Evolutionary conservation across 495 filamentous ascomycete genomes (phyloP), one percentile per base, ranked within the genome.

Genomic region (Wilcoxina mikolae): DNA sequence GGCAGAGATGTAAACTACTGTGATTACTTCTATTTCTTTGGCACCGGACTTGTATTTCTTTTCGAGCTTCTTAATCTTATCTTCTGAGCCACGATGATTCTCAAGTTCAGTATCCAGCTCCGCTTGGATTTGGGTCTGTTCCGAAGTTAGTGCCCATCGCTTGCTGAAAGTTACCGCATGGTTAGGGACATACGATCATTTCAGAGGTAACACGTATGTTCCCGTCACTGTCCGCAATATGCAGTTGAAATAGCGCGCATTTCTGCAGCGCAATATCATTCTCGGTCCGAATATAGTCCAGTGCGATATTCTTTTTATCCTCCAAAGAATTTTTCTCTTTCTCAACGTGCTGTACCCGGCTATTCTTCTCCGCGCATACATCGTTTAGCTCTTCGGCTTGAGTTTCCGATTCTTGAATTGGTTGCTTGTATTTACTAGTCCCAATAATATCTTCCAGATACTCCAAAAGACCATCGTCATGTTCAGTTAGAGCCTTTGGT

Each of bases 401-500:
- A 4, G 82, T 68, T 0, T 87, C 90, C 2, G 86, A 78, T 70
- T 96, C 93, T 62, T 96, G 89, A 61, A 98, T 98, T 0, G 91
- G 88, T 3, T 83, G 77, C 69, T 98, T 98, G 71, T 96, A 98
- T 64, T 93, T 94, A 12, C 88, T 95, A 0, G 91, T 98, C 51
- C 91, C 91, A 57, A 98, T 95, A 60, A 98, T 96, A 67, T 98
- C 91, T 65, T 98, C 91, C 0, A 98, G 79, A 60, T 98, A 98
- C 67, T 98, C 91, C 23, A 98, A 73, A 24, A 98, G 76, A 17
- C 91, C 91, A 64, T 98, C 91, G 60, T 98, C 91, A 59, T 95
- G 88, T 61, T 96, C 91, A 57, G 84, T 86, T 22, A 75, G 81
- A 2, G 93, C 91, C 68, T 98, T 98, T 0, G 91, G 77, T 68